Conservation (phyloP, 2,329 filamentous ascomycete genomes). For the Talaromyces amestolkiae region DNA sequence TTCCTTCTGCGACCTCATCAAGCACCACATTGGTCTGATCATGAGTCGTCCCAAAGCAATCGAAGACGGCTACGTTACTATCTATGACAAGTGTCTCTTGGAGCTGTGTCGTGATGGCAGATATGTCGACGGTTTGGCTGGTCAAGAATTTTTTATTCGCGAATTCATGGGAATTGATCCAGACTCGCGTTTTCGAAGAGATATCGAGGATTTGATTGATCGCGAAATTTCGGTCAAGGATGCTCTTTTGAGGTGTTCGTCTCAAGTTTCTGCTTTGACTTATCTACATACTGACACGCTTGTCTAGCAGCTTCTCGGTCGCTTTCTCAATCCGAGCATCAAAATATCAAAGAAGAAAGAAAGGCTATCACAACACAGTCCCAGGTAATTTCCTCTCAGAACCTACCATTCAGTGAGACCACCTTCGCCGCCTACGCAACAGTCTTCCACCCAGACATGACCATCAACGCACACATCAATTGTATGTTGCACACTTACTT, state of each 20-base stretch:
- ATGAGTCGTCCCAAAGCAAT: constrained; percentile 35
- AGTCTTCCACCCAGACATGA: constrained; percentile 14
- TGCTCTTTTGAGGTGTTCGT: constrained; percentile 28
- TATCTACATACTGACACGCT: neutral
- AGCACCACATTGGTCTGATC: constrained; percentile 36
- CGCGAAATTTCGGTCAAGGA: constrained; percentile 30
- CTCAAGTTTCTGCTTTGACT: neutral
- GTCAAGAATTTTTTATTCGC: constrained; percentile 39
- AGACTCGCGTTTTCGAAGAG: constrained; percentile 17
- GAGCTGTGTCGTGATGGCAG: constrained; percentile 34
- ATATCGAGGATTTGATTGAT: constrained; percentile 27
- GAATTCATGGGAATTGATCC: constrained; percentile 38
- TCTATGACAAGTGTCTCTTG: constrained; percentile 43
- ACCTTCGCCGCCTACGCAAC: neutral
- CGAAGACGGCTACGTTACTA: constrained; percentile 37
- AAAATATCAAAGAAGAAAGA: neutral
- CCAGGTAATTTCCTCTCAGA: neutral
- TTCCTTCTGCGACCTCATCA: constrained; percentile 34
- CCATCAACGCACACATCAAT: constrained; percentile 25
- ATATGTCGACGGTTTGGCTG: constrained; percentile 30
- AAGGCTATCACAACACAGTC: neutral
- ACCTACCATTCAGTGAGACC: constrained; percentile 6
- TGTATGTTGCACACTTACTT: constrained; percentile 34
- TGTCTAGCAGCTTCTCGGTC: neutral
- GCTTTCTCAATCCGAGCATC: neutral